phyloP scores from a whole-genome alignment of 768 basidiomycete species.

The Omphalotus guepiniiformis region DNA sequence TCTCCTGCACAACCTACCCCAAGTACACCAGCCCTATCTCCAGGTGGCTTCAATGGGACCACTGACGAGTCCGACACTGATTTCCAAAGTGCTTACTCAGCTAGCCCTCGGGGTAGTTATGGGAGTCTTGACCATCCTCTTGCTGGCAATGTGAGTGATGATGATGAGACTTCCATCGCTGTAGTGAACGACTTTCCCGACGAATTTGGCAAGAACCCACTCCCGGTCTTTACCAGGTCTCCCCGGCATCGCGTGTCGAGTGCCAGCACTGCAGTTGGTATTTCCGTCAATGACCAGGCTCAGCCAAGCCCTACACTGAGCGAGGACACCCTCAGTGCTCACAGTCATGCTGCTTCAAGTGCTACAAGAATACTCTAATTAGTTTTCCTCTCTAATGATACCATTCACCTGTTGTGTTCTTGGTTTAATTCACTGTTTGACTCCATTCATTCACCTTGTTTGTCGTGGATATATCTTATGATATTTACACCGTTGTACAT shows the following conservation, averaged over 20 bases:
- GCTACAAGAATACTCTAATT: slow-evolving; percentile 5
- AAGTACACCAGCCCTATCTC: slow-evolving; percentile 29
- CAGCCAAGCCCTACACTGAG: slow-evolving; percentile 34
- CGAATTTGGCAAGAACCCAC: slow-evolving; percentile 24
- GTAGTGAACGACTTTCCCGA: slow-evolving; percentile 26
- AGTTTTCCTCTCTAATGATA: neutral
- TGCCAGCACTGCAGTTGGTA: slow-evolving; percentile 45
- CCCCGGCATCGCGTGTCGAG: slow-evolving; percentile 55
- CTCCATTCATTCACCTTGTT: neutral
- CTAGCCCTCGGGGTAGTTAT: slow-evolving; percentile 67
- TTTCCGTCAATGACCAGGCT: slow-evolving; percentile 20
- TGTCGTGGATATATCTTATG: slow-evolving; percentile 1
- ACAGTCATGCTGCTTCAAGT: slow-evolving; percentile 9
- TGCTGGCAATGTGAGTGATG: slow-evolving; percentile 19
- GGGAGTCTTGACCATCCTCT: slow-evolving; percentile 21
- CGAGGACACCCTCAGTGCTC: slow-evolving; percentile 30
- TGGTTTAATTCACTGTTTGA: neutral
- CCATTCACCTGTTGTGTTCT: too few species aligned
- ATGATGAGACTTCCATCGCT: slow-evolving; percentile 23
- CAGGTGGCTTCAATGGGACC: slow-evolving; percentile 29
- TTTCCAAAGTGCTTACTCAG: slow-evolving; percentile 83
- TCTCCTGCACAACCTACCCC: slow-evolving; percentile 26
- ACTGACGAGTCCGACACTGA: slow-evolving; percentile 82
- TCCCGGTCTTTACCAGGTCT: slow-evolving; percentile 28
- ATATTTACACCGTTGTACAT: neutral